Evolutionary conservation across 305 asterid genomes (phyloP).

Genomic region (Fraxinus ornus): DNA sequence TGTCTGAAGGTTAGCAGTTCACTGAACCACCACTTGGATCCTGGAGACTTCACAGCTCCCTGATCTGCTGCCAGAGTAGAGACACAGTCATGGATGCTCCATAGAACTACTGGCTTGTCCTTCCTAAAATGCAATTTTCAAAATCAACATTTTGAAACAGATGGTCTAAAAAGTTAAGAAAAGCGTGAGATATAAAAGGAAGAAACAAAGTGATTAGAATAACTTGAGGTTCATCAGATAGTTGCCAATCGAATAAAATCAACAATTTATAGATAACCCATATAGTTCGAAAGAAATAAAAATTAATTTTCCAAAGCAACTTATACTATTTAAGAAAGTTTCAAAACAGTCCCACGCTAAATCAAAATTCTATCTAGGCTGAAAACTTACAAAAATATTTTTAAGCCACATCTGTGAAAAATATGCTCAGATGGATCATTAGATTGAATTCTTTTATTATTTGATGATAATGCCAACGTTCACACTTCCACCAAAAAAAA

Average conservation of each 20-base stretch:
- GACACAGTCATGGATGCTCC: conserved; percentile 51
- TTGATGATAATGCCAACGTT: not conserved
- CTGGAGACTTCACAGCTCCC: conserved; percentile 37
- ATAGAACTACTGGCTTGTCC: conserved; percentile 46
- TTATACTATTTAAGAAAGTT: not conserved
- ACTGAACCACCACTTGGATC: conserved; percentile 31
- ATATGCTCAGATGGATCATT: not conserved
- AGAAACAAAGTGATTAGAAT: not conserved
- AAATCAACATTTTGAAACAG: conserved; percentile 1
- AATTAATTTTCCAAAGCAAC: not conserved
- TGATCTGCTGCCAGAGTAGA: conserved; percentile 45
- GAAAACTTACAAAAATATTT: not conserved
- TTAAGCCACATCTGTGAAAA: not conserved
- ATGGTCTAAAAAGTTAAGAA: not conserved
- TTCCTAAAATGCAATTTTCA: conserved; percentile 32
- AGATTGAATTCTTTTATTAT: not conserved
- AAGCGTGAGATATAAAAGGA: not conserved
- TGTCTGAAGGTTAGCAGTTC: conserved; percentile 26
- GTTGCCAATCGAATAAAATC: not conserved
- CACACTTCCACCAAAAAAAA: not conserved
- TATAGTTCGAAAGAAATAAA: not conserved
- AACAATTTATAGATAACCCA: not conserved
- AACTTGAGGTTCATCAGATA: not conserved
- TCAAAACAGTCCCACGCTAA: not conserved
- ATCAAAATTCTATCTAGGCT: not conserved